These are phyloP conservation scores for Suhomyces sp. DNA, from an alignment of 805 yeast species.

Conservation along the genomic window DNA sequence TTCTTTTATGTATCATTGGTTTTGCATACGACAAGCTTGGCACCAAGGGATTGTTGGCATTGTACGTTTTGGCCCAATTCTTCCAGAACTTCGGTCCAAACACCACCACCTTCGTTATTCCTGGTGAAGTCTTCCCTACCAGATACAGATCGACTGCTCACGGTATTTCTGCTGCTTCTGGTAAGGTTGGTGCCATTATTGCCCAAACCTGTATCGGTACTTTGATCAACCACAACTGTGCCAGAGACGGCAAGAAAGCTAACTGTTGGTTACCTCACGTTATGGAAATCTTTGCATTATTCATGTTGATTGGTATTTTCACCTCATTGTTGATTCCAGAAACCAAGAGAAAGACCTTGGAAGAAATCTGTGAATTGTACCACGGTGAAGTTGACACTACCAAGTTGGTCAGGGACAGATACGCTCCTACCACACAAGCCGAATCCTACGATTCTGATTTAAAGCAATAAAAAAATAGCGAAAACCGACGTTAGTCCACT, in stretches of 20 bases:
- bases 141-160: conserved; percentile 95
- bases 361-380: conserved; percentile 73
- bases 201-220: conserved; percentile 89
- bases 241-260: conserved; percentile 39
- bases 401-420: conserved; percentile 39
- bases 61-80: conserved; percentile 79
- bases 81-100: conserved; percentile 93
- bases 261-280: conserved; percentile 89
- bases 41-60: conserved; percentile 66
- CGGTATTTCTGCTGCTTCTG: conserved; percentile 90
- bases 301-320: conserved; percentile 79
- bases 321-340: conserved; percentile 75
- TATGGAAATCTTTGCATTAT: conserved; percentile 89
- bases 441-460: conserved; percentile 38
- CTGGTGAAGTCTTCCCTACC: conserved; percentile 92
- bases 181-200: conserved; percentile 90
- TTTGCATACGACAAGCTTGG: conserved; percentile 73
- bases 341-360: conserved; percentile 88
- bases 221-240: conserved; percentile 73
- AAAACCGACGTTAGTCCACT: too few relatives aligned
- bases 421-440: conserved; percentile 23
- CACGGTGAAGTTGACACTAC: conserved; percentile 71
- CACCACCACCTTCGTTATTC: conserved; percentile 85
- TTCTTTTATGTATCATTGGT: conserved; percentile 75
- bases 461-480: conserved; percentile 15